phyloP scores from a whole-genome alignment of 2,329 filamentous ascomycete genomes.

The Westerdykella ornata region DNA sequence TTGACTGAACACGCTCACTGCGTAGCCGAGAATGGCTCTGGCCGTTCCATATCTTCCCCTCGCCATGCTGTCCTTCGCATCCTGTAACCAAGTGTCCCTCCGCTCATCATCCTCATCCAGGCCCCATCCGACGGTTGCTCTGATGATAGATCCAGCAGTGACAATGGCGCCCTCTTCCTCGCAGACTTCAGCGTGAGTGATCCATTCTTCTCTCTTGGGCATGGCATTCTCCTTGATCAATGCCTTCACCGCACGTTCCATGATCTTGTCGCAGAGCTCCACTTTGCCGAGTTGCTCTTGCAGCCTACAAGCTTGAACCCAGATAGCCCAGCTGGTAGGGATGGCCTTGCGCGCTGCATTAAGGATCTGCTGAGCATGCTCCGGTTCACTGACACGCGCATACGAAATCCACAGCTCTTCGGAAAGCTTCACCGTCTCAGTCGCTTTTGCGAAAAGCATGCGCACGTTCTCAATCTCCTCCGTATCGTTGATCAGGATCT shows the following conservation, averaged over 20 bases:
- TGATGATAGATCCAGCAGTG: constrained; percentile 84
- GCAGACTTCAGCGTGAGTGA: constrained; percentile 86
- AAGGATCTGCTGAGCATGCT: constrained; percentile 89
- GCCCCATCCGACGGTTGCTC: constrained; percentile 86
- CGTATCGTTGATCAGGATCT: constrained; percentile 91
- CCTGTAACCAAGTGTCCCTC: constrained; percentile 92
- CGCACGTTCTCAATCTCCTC: constrained; percentile 83
- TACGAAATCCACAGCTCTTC: constrained; percentile 93
- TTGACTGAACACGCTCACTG: constrained; percentile 80
- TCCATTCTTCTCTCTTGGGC: constrained; percentile 97
- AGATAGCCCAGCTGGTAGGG: constrained; percentile 89
- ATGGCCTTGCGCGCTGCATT: constrained; percentile 93
- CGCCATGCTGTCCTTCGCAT: constrained; percentile 74
- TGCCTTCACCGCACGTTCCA: constrained; percentile 87
- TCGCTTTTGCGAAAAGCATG: constrained; percentile 85
- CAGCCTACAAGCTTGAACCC: constrained; percentile 87
- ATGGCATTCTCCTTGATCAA: constrained; percentile 88
- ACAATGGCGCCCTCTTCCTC: constrained; percentile 83
- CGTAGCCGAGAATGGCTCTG: constrained; percentile 86
- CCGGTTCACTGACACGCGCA: constrained; percentile 78
- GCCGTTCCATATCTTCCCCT: constrained; percentile 84
- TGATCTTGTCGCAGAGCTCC: constrained; percentile 70
- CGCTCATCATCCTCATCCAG: constrained; percentile 94
- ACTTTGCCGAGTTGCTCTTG: constrained; percentile 84
- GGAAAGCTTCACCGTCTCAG: constrained; percentile 87